Conservation (phyloP, 352 stramenopile species). For the Globisporangium uncinulatum region DNA sequence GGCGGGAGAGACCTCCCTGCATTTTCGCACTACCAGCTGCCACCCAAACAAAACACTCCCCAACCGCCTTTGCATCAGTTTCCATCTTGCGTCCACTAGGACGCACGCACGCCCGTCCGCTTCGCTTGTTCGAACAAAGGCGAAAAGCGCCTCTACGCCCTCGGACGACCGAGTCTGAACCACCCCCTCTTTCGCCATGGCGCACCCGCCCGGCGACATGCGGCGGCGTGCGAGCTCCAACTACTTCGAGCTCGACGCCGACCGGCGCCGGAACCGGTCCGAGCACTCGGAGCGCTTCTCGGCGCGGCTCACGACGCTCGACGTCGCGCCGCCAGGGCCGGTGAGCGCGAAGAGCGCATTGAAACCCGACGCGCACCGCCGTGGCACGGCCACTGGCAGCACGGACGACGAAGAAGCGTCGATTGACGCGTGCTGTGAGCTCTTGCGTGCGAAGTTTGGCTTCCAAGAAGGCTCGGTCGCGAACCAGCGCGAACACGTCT, state of each 20-base stretch:
- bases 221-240: constrained; percentile 71
- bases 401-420: constrained; percentile 69
- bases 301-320: constrained; percentile 43
- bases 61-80: too few relatives aligned
- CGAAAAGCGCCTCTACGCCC: too few relatives aligned
- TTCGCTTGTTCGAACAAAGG: too few relatives aligned
- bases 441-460: constrained; percentile 72
- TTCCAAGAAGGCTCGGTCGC: constrained; percentile 68
- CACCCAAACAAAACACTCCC: too few relatives aligned
- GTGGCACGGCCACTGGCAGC: too few relatives aligned
- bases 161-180: too few relatives aligned
- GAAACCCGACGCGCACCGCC: too few relatives aligned
- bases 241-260: constrained; percentile 79
- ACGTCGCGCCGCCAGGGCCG: constrained; percentile 29
- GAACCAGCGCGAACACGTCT: constrained; percentile 74
- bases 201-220: constrained; percentile 6
- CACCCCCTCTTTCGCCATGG: too few relatives aligned
- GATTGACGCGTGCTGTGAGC: constrained; percentile 78
- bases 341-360: constrained; percentile 8
- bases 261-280: constrained; percentile 68
- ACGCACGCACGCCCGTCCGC: too few relatives aligned
- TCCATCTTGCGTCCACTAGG: too few relatives aligned
- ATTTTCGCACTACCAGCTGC: too few relatives aligned
- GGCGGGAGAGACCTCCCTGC: too few relatives aligned
- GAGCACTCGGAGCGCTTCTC: constrained; percentile 60